Evolutionary conservation across 345 rosid species (phyloP).

Genomic region (Xanthoceras sorbifolium): DNA sequence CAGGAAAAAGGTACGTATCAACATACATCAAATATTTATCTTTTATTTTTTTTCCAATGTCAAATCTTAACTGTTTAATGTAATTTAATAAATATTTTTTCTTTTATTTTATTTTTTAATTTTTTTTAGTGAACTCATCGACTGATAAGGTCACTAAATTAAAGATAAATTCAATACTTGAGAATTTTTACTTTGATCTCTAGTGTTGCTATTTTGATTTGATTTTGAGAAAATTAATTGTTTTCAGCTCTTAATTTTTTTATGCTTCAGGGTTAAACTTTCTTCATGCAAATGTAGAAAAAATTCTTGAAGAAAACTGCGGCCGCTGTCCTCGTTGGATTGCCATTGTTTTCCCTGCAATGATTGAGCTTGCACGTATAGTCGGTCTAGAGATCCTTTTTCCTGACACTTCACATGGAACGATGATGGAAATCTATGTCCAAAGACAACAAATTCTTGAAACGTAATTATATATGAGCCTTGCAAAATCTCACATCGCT

Average conservation of each 20-base stretch:
- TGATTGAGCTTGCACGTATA: constrained; percentile 48
- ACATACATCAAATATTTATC: too few relatives aligned
- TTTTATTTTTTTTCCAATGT: too few relatives aligned
- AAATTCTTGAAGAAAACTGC: constrained; percentile 26
- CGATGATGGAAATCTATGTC: constrained; percentile 26
- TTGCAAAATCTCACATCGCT: background rate
- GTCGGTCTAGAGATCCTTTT: constrained; percentile 41
- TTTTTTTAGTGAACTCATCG: too few relatives aligned
- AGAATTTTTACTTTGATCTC: background rate
- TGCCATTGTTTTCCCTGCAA: constrained; percentile 46
- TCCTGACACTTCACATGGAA: constrained; percentile 7
- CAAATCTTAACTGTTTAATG: background rate
- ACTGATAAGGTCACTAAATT: too few relatives aligned
- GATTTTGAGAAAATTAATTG: background rate
- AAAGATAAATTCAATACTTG: too few relatives aligned
- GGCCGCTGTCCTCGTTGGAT: constrained; percentile 57
- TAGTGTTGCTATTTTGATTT: background rate
- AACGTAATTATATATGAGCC: constrained; percentile 25
- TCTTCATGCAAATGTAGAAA: constrained; percentile 38
- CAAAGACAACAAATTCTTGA: constrained; percentile 41
- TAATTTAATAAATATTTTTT: too few relatives aligned
- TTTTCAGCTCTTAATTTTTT: background rate
- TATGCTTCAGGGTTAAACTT: constrained; percentile 38
- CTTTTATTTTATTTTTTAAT: too few relatives aligned
- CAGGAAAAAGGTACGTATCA: constrained; percentile 48